Conservation (phyloP, 192 early-diverging fungal genomes). For the Rhizoclosmatium sp. region DNA sequence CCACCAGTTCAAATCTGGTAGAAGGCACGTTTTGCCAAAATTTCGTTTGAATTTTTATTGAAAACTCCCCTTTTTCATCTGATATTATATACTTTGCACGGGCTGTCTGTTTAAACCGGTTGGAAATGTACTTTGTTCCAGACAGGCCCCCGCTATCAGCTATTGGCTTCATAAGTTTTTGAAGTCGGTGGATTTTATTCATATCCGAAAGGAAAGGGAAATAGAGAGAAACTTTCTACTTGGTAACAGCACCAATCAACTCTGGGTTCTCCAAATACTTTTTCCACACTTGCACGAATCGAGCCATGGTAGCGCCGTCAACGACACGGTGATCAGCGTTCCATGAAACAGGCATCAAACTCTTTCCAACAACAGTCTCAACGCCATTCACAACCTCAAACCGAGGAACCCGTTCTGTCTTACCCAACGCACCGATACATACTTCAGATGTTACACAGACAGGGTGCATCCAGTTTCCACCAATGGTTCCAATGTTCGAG, state of each 20-base stretch:
- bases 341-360: constrained; percentile 85
- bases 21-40: too few relatives aligned
- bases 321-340: constrained; percentile 96
- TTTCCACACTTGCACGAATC: constrained; percentile 90
- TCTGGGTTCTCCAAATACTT: constrained; percentile 84
- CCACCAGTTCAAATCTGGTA: too few relatives aligned
- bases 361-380: constrained; percentile 77
- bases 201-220: too few relatives aligned
- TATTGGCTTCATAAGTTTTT: too few relatives aligned
- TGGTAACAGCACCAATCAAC: constrained; percentile 56
- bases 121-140: too few relatives aligned
- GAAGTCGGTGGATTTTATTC: too few relatives aligned
- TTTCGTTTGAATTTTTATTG: too few relatives aligned
- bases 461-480: constrained; percentile 88
- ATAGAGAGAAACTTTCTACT: neutral
- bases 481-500: constrained; percentile 94
- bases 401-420: constrained; percentile 80
- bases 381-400: constrained; percentile 72
- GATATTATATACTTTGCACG: too few relatives aligned
- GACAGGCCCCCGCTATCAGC: too few relatives aligned
- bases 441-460: constrained; percentile 87
- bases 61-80: too few relatives aligned
- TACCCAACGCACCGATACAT: constrained; percentile 92
- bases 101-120: too few relatives aligned
- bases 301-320: constrained; percentile 94